These are phyloP conservation scores for Scutellaria baicalensis DNA, from an alignment of 257 asterid genomes.

Conservation along the genomic window DNA sequence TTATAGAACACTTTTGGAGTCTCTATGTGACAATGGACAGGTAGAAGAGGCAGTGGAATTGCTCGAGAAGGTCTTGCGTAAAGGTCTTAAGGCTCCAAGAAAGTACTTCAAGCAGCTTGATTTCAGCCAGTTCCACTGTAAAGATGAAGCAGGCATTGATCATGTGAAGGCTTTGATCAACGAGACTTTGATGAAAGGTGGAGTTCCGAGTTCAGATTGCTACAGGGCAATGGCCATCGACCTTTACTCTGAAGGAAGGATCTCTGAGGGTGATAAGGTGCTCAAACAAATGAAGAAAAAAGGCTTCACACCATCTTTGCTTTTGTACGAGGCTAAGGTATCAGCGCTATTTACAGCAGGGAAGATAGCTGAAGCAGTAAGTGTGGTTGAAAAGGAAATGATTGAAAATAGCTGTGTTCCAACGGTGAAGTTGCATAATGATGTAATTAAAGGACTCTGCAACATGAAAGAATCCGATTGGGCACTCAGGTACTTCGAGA, in stretches of 20 bases:
- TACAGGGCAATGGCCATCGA: slow-evolving; percentile 61
- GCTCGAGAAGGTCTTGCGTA: slow-evolving; percentile 59
- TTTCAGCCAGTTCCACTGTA: slow-evolving; percentile 30
- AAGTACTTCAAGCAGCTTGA: slow-evolving; percentile 44
- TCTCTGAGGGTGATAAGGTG: slow-evolving; percentile 56
- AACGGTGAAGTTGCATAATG: slow-evolving; percentile 47
- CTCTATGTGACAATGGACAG: slow-evolving; percentile 70
- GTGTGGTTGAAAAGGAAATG: slow-evolving; percentile 64
- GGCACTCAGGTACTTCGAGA: slow-evolving; percentile 50
- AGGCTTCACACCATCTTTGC: slow-evolving; percentile 47
- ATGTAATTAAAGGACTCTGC: slow-evolving; percentile 61
- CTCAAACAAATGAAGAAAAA: slow-evolving; percentile 47
- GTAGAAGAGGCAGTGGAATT: slow-evolving; percentile 61
- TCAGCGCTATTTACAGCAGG: slow-evolving; percentile 40
- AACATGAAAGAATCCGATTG: slow-evolving; percentile 24
- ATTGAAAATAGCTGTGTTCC: slow-evolving; percentile 48
- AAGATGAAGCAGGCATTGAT: slow-evolving; percentile 21
- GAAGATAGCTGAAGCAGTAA: slow-evolving; percentile 48
- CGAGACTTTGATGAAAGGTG: slow-evolving; percentile 60
- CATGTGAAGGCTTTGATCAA: slow-evolving; percentile 48
- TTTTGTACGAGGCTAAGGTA: slow-evolving; percentile 61
- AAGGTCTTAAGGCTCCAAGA: slow-evolving; percentile 79
- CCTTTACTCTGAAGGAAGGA: slow-evolving; percentile 61
- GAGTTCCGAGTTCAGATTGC: slow-evolving; percentile 61
- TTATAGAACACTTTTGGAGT: slow-evolving; percentile 62